Percentiles rank a stretch among this genome's conserved stretches.
phyloP scores from a whole-genome alignment of 2,329 filamentous ascomycete genomes.

The Thelonectria discophora region DNA sequence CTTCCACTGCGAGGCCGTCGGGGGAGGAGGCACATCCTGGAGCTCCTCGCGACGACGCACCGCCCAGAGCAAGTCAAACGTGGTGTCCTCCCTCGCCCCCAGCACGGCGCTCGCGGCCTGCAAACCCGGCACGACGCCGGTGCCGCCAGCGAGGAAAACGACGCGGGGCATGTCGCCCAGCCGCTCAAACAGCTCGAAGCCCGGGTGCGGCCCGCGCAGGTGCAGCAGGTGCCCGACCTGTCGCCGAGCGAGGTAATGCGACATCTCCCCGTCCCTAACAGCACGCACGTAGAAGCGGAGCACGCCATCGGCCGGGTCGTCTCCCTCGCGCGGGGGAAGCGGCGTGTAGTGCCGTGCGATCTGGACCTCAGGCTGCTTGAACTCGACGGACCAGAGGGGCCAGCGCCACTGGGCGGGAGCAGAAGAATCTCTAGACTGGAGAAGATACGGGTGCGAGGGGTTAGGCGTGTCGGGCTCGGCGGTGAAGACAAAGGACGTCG shows the following conservation, averaged over 20 bases:
- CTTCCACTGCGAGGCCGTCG: conserved; percentile 37
- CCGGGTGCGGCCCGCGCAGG: conserved; percentile 79
- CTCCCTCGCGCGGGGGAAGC: conserved; percentile 64
- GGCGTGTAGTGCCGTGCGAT: conserved; percentile 94
- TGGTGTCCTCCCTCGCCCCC: conserved; percentile 43
- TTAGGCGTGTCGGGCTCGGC: conserved; percentile 56
- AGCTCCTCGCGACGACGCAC: conserved; percentile 67
- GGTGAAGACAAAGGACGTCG: conserved; percentile 74
- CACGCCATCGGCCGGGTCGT: conserved; percentile 48
- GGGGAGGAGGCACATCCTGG: conserved; percentile 37
- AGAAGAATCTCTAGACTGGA: neutral
- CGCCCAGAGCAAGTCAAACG: conserved; percentile 84
- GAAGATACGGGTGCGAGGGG: conserved; percentile 43
- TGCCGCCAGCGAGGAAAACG: conserved; percentile 90
- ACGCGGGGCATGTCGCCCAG: conserved; percentile 55
- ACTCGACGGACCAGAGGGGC: conserved; percentile 87
- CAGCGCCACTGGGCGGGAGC: conserved; percentile 47
- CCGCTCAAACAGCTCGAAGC: conserved; percentile 61
- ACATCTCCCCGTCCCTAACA: conserved; percentile 84
- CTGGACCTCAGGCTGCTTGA: conserved; percentile 94
- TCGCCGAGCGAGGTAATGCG: conserved; percentile 77
- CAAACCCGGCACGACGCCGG: conserved; percentile 88
- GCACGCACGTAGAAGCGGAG: conserved; percentile 82
- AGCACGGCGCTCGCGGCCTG: conserved; percentile 76
- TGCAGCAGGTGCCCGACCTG: conserved; percentile 71